Conservation (phyloP, 345 rosid species). For the Jatropha curcas region DNA sequence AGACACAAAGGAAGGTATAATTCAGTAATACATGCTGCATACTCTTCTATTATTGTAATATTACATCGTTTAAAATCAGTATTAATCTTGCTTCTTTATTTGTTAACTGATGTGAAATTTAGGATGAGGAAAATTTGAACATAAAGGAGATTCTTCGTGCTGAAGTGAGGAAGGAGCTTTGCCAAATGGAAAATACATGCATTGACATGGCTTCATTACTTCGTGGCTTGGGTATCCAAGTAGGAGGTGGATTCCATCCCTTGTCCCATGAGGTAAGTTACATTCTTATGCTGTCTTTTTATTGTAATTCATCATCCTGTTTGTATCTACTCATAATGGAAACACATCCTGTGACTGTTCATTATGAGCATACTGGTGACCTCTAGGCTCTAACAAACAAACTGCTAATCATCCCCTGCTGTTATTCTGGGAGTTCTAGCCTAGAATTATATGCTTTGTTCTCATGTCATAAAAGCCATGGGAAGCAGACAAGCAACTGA, state of each 20-base stretch:
- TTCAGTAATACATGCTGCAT: not conserved
- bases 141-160: constrained; percentile 64
- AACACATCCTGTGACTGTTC: not conserved
- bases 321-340: not conserved
- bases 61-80: not conserved
- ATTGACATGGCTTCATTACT: constrained; percentile 73
- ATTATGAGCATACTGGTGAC: not conserved
- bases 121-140: constrained; percentile 80
- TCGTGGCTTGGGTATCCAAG: constrained; percentile 67
- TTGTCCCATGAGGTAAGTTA: constrained; percentile 56
- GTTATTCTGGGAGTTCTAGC: too few species aligned
- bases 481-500: not conserved
- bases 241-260: constrained; percentile 56
- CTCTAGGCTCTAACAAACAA: not conserved
- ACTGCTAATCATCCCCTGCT: not conserved
- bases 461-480: not conserved
- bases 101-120: constrained; percentile 20
- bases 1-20: constrained; percentile 76
- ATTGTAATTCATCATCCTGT: not conserved
- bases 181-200: constrained; percentile 55
- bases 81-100: not conserved
- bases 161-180: constrained; percentile 62
- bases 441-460: not conserved
- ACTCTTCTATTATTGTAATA: not conserved
- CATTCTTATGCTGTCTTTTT: not conserved